Evolutionary conservation across 2,329 filamentous ascomycete species (phyloP).

Genomic region (Aspergillus floridensis): DNA sequence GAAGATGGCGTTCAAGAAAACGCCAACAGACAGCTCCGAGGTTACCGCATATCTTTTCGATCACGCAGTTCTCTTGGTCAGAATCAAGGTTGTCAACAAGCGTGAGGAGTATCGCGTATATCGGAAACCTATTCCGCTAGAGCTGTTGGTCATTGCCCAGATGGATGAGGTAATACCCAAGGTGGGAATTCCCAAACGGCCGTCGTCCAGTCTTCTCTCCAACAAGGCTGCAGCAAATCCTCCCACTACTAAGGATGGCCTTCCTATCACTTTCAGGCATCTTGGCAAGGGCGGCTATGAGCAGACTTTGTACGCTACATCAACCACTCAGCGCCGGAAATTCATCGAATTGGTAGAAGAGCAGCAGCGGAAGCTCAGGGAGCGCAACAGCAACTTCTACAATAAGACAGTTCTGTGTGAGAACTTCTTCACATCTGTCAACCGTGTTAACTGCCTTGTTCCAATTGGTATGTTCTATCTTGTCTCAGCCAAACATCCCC

Average conservation of each 20-base stretch:
- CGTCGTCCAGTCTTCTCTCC: conserved; percentile 79
- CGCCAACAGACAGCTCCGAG: conserved; percentile 79
- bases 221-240: conserved; percentile 53
- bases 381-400: conserved; percentile 67
- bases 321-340: conserved; percentile 83
- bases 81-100: conserved; percentile 89
- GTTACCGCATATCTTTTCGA: conserved; percentile 96
- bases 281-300: conserved; percentile 95
- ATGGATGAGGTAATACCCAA: conserved; percentile 95
- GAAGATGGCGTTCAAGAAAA: conserved; percentile 92
- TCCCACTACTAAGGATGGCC: conserved; percentile 66
- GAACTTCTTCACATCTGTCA: conserved; percentile 84
- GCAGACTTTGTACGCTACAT: conserved; percentile 80
- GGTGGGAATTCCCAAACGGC: conserved; percentile 75
- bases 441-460: conserved; percentile 90
- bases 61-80: conserved; percentile 87
- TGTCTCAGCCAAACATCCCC: background rate
- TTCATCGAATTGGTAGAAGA: conserved; percentile 95
- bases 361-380: conserved; percentile 81
- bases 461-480: conserved; percentile 68
- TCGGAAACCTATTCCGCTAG: conserved; percentile 88
- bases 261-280: conserved; percentile 94
- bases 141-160: conserved; percentile 87
- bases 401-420: conserved; percentile 70
- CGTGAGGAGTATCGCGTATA: conserved; percentile 94